Base-by-base conservation (phyloP, 768 basidiomycete species). In the Termitomyces titanicus region DNA sequence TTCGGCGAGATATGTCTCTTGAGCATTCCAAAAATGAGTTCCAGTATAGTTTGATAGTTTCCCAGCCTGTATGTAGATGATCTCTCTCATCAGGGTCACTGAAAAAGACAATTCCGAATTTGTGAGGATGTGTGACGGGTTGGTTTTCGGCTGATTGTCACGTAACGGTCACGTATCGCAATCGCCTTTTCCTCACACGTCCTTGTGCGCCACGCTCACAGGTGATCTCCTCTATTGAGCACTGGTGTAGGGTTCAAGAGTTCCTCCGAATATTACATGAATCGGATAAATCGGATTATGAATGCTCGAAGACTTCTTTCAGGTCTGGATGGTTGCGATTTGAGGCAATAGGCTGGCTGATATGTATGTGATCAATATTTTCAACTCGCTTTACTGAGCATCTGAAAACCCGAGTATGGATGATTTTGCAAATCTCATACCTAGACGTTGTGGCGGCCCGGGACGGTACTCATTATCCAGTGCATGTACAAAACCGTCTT, bases 11-110 rank as follows among this genome's bases (percentile, higher is more conserved):
- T 91, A 91, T 58, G 69, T 77, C 66, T 89, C 85, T 67, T 91
- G 89, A 1, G 86, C 79, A 63, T 91, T 91, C 88, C 88, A 92
- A 61, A 89, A 91, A 63, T 92, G 89, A 0, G 88, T 82, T 44
- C 88, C 88, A 18, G 79, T 69, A 63, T 84, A 83, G 63, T 92
- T 91, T 18, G 89, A 77, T 42, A 80, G 63, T 33, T 74, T 66
- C 53, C 89, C 89, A 0, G 87, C 87, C 68, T 92, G 89, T 48
- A 92, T 73, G 66, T 92, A 85, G 55, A 92, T 68, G 57, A 91
- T 89, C 65, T 92, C 89, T 64, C 79, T 83, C 89, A 91, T 91
- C 54, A 17, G 10, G 25, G 37, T 39, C n/a, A n/a, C n/a, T n/a
- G n/a, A n/a, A n/a, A n/a, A n/a, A n/a, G n/a, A n/a, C n/a, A n/a